phyloP scores from a whole-genome alignment of 352 stramenopile species.

The Paralagenidium karlingii region DNA sequence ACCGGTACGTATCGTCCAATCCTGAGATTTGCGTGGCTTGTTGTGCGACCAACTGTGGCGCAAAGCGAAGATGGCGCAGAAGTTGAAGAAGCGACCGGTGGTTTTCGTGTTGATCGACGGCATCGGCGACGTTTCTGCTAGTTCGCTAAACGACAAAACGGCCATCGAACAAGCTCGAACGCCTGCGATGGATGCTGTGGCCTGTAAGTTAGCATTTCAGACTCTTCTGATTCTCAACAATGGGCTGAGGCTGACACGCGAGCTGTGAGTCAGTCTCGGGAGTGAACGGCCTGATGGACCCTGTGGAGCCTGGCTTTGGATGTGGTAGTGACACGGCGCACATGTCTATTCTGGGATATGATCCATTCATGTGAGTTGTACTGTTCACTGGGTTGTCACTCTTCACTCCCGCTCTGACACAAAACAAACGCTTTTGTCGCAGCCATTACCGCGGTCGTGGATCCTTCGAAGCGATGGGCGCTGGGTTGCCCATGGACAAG shows the following conservation, averaged over 20 bases:
- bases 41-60: too few species aligned
- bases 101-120: conserved; percentile 84
- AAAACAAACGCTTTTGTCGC: not conserved
- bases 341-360: conserved; percentile 85
- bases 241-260: too few species aligned
- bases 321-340: conserved; percentile 81
- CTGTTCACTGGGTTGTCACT: not conserved
- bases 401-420: not conserved
- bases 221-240: too few species aligned
- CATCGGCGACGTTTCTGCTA: conserved; percentile 61
- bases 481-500: conserved; percentile 68
- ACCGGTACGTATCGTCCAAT: too few species aligned
- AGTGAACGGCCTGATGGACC: conserved; percentile 76
- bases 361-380: conserved; percentile 49
- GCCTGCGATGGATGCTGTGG: conserved; percentile 77
- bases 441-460: conserved; percentile 77
- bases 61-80: too few species aligned
- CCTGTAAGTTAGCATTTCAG: conserved; percentile 35
- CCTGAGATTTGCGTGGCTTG: too few species aligned
- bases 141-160: conserved; percentile 32
- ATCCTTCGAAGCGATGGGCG: conserved; percentile 82
- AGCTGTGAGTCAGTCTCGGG: conserved; percentile 29
- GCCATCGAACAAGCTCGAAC: conserved; percentile 56
- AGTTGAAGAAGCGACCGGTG: conserved; percentile 35
- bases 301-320: conserved; percentile 68